Evolutionary conservation across 2,329 filamentous ascomycete genomes (phyloP), one percentile per base, ranked within the genome.

Genomic region (Aspergillus clavatus): DNA sequence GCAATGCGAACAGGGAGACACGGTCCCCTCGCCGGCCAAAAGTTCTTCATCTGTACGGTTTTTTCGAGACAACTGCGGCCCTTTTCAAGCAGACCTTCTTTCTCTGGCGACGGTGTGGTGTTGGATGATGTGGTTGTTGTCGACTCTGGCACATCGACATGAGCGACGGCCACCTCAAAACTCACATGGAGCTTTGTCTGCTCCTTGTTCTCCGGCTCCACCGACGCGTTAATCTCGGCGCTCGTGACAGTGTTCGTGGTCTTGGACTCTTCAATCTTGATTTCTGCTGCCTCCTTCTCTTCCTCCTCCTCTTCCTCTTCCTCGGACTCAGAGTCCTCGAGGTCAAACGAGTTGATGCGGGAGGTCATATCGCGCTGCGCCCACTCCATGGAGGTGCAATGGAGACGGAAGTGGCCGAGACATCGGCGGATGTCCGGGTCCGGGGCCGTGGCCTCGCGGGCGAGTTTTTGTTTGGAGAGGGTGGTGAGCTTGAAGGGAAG

Each of bases 401-500:
- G 63, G 22, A 66, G 52, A 5, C 61, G 60, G 50, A 65, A 65
- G 50, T 66, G 63, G 7, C 55, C 58, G 27, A 66, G 60, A 37
- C 63, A 66, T 41, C 63, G 63, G 35, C 63, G 61, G 23, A 66
- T 63, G 16, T 64, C 54, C 3, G 63, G 63, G 38, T 66, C 62
- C 4, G 62, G 60, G 22, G 62, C 61, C 10, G 61, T 65, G 31
- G 62, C 61, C 55, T 65, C 63, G 28, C 60, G 60, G 36, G 62
- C 56, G 40, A 66, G 51, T 45, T 66, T 66, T 55, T 65, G 61
- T 38, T 62, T 62, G 21, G 63, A 65, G 40, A 65, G 56, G 40
- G 62, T 55, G 28, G 62, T 66, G 57, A 65, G 62, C 38, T 58
- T 63, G 51, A 64, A 66, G 19, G 63, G 58, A 27, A 66, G 59